These are phyloP conservation scores for Ephemerocybe angulata DNA, from an alignment of 768 basidiomycete species.

Conservation along the genomic window DNA sequence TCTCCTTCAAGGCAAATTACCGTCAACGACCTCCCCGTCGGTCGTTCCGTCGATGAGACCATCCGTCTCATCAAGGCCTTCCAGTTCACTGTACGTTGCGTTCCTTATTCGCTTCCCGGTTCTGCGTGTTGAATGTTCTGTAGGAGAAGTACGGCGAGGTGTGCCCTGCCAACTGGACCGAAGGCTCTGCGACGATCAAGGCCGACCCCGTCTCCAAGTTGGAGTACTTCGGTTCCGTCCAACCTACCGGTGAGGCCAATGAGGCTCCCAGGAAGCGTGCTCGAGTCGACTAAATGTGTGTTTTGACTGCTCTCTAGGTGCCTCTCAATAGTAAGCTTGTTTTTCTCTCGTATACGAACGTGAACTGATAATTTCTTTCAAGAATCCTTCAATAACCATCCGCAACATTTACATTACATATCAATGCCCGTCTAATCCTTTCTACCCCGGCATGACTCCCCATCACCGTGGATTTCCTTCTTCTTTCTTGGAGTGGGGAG, in stretches of 20 bases:
- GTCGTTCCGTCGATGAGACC: constrained; percentile 94
- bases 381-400: too few relatives aligned
- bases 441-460: too few relatives aligned
- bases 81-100: constrained; percentile 71
- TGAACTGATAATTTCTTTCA: too few relatives aligned
- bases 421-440: too few relatives aligned
- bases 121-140: constrained; percentile 1
- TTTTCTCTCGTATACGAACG: neutral
- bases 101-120: neutral
- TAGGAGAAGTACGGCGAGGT: constrained; percentile 90
- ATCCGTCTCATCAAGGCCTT: constrained; percentile 89
- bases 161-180: constrained; percentile 88
- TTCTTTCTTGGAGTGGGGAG: too few relatives aligned
- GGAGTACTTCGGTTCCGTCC: constrained; percentile 61
- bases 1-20: constrained; percentile 64
- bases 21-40: constrained; percentile 90
- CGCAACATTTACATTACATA: too few relatives aligned
- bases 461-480: too few relatives aligned
- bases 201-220: constrained; percentile 67
- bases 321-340: neutral
- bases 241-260: constrained; percentile 20
- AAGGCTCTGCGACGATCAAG: constrained; percentile 80
- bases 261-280: constrained; percentile 50
- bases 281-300: constrained; percentile 43
- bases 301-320: neutral